Percentiles rank a stretch among this genome's conserved stretches.
These are phyloP conservation scores for Solanum bulbocastanum DNA, from an alignment of 257 asterid genomes.

Conservation along the genomic window DNA sequence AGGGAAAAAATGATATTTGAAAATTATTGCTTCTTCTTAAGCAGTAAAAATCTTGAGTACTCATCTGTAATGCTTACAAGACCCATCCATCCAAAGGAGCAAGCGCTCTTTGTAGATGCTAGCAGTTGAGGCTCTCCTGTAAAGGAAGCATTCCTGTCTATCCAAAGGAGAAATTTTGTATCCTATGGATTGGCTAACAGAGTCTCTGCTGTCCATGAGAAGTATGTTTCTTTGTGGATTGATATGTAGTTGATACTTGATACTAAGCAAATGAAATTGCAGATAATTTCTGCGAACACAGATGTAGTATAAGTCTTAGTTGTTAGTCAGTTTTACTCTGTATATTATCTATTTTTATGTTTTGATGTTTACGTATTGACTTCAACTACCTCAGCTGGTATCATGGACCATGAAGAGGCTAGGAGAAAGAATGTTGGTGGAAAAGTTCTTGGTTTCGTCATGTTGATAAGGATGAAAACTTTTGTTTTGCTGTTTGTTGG, in stretches of 20 bases:
- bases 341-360: not conserved
- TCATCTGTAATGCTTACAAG: not conserved
- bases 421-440: not conserved
- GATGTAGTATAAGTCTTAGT: not conserved
- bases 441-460: not conserved
- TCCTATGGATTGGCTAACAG: not conserved
- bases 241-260: not conserved
- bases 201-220: not conserved
- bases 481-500: not conserved
- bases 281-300: not conserved
- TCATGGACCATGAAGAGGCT: not conserved
- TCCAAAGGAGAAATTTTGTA: not conserved
- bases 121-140: not conserved
- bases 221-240: not conserved
- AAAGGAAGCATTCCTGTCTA: not conserved
- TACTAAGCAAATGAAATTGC: no score
- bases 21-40: not conserved
- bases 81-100: not conserved
- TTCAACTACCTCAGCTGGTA: not conserved
- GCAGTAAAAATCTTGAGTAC: not conserved
- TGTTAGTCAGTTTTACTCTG: not conserved
- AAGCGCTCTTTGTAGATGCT: not conserved
- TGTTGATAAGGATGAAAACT: not conserved
- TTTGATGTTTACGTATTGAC: not conserved
- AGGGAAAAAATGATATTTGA: no score